Base-by-base conservation (phyloP, 371 early-diverging fungal genomes). In the Mortierella sp. region DNA sequence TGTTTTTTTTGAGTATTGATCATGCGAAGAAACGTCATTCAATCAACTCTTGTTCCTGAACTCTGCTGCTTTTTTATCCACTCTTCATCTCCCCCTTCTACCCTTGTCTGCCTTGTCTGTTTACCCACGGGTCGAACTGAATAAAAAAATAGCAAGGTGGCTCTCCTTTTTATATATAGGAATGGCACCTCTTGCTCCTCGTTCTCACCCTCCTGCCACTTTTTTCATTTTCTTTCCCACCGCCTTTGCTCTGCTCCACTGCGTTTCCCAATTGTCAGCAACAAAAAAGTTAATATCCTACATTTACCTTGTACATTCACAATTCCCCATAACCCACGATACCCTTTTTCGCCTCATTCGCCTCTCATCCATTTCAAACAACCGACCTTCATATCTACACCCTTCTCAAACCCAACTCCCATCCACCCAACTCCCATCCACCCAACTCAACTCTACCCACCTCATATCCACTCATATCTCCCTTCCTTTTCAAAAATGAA, bases 401-500 rank as follows among this genome's bases (percentile, higher is more conserved):
- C 14, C 58, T 34, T 37, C 58, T 8, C 34, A 55, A 29, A 13
- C 55, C 31, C 14, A 26, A 6, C 55, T 52, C 44, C 10, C 47
- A 24, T 44, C 34, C 45, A 44, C 53, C n/a, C 48, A 37, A n/a
- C 50, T 63, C 63, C 22, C 22, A 22, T 52, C 34, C 31, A 44
- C 43, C 24, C 71, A 22, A n/a, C n/a, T n/a, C n/a, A n/a, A n/a
- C n/a, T 44, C 34, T 34, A 44, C 53, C n/a, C 48, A 37, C n/a
- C 50, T 63, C 63, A 10, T 9, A 22, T 52, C 34, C 31, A 44
- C 43, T 39, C 43, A 40, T 26, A 10, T 0, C 31, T 29, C 0
- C 8, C 47, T 58, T 29, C 7, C 24, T 34, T 26, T 45, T 29
- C 24, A 6, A 26, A 68, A 40, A 76, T 72, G 73, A 75, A 70